Conservation (phyloP, 208 protist species). For the Trypanosoma avium region DNA sequence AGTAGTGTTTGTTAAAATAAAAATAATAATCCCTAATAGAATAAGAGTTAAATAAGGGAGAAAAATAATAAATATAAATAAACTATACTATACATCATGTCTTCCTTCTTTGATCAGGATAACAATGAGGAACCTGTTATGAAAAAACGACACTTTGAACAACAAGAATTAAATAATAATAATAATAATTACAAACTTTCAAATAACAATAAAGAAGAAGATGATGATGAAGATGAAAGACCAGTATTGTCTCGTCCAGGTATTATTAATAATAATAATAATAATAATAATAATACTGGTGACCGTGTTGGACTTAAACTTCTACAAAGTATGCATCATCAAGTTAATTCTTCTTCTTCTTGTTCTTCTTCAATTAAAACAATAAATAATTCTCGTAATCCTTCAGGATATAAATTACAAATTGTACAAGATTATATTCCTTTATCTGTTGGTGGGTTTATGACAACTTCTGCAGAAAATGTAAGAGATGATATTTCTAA, state of each 20-base stretch:
- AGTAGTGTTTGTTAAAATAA: no score
- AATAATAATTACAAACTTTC: constrained; percentile 15
- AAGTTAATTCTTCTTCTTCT: not conserved
- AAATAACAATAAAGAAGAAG: constrained; percentile 36
- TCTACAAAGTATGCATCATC: constrained; percentile 65
- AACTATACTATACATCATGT: constrained; percentile 6
- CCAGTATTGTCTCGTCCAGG: constrained; percentile 14
- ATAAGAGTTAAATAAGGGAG: not conserved
- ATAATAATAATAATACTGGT: constrained; percentile 1
- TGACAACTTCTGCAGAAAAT: constrained; percentile 37
- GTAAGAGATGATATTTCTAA: not conserved
- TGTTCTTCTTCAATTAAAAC: not conserved
- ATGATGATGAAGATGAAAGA: constrained; percentile 24
- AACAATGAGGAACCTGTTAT: constrained; percentile 1
- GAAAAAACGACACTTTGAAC: constrained; percentile 16
- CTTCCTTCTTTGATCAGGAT: constrained; percentile 24
- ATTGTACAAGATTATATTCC: constrained; percentile 76
- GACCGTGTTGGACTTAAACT: constrained; percentile 41
- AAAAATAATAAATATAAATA: not conserved
- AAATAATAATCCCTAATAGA: not conserved
- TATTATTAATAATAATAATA: not conserved
- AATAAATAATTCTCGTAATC: not conserved
- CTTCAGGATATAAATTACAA: not conserved
- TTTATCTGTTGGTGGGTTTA: constrained; percentile 75
- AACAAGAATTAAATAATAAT: not conserved